Evolutionary conservation across 2,329 filamentous ascomycete genomes (phyloP).

Genomic region (Fusarium sp.): DNA sequence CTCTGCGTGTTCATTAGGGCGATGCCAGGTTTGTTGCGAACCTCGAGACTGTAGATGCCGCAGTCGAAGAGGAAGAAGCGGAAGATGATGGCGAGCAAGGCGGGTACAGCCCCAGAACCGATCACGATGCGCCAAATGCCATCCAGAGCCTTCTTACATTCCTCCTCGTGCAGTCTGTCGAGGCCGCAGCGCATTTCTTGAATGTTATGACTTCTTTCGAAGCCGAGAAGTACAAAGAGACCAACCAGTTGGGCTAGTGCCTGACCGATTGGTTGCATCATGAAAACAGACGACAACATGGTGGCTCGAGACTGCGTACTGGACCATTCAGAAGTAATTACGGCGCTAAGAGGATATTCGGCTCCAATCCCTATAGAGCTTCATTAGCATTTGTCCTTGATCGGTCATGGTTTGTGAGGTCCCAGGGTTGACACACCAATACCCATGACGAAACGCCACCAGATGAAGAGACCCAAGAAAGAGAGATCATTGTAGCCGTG

Average conservation of each 20-base stretch:
- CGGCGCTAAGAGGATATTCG: slow-evolving; percentile 77
- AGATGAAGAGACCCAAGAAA: slow-evolving; percentile 66
- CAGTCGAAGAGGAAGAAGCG: slow-evolving; percentile 78
- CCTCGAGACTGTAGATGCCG: slow-evolving; percentile 76
- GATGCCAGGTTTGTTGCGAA: slow-evolving; percentile 72
- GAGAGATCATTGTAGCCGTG: slow-evolving; percentile 65
- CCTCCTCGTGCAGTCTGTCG: slow-evolving; percentile 60
- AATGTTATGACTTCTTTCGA: slow-evolving; percentile 59
- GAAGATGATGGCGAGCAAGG: slow-evolving; percentile 75
- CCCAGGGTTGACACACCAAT: slow-evolving; percentile 56
- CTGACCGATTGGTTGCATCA: slow-evolving; percentile 79
- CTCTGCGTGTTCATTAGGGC: slow-evolving; percentile 73
- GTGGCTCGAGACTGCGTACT: slow-evolving; percentile 75
- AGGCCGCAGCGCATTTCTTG: slow-evolving; percentile 65
- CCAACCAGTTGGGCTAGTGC: slow-evolving; percentile 76
- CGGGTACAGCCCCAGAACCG: slow-evolving; percentile 75
- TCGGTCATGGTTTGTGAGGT: slow-evolving; percentile 10
- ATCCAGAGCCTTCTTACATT: slow-evolving; percentile 67
- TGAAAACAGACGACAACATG: slow-evolving; percentile 78
- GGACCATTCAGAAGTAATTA: slow-evolving; percentile 78
- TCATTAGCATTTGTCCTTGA: slow-evolving; percentile 25
- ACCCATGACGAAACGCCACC: slow-evolving; percentile 71
- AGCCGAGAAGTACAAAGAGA: slow-evolving; percentile 66
- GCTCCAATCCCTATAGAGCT: slow-evolving; percentile 70
- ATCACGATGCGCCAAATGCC: slow-evolving; percentile 78